Conservation (phyloP, 441 rosid genomes). For the Corymbia calophylla region DNA sequence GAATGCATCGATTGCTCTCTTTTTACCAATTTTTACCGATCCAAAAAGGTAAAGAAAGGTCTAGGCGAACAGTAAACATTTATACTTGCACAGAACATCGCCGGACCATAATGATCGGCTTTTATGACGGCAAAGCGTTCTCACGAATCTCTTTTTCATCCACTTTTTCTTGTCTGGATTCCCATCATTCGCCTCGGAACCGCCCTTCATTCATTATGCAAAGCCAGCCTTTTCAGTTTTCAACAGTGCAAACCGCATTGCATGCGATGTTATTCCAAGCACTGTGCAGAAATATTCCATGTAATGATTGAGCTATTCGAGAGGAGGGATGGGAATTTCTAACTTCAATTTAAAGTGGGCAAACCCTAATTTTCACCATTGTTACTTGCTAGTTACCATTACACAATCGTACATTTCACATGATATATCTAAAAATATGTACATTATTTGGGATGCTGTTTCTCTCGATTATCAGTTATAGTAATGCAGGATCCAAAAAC, state of each 20-base stretch:
- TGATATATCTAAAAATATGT: not conserved
- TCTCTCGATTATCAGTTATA: not conserved
- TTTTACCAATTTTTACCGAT: too few species aligned
- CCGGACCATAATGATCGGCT: not conserved
- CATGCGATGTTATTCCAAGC: not conserved
- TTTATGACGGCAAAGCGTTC: not conserved
- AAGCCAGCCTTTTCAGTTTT: not conserved
- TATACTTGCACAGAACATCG: too few species aligned
- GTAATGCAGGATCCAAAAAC: not conserved
- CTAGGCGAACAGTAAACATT: too few species aligned
- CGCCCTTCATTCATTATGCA: not conserved
- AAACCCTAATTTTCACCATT: not conserved
- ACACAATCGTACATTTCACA: not conserved
- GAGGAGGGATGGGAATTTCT: not conserved
- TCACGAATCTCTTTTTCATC: not conserved
- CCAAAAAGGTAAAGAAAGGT: too few species aligned
- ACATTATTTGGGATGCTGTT: not conserved
- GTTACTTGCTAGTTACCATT: not conserved
- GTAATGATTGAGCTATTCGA: not conserved
- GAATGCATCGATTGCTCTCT: too few species aligned
- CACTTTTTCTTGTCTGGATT: not conserved
- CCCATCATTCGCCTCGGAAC: not conserved
- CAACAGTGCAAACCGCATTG: not conserved
- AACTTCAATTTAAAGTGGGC: not conserved
- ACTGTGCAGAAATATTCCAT: not conserved